Conservation (phyloP, 192 early-diverging fungal species). For the Coemansia sp. region DNA sequence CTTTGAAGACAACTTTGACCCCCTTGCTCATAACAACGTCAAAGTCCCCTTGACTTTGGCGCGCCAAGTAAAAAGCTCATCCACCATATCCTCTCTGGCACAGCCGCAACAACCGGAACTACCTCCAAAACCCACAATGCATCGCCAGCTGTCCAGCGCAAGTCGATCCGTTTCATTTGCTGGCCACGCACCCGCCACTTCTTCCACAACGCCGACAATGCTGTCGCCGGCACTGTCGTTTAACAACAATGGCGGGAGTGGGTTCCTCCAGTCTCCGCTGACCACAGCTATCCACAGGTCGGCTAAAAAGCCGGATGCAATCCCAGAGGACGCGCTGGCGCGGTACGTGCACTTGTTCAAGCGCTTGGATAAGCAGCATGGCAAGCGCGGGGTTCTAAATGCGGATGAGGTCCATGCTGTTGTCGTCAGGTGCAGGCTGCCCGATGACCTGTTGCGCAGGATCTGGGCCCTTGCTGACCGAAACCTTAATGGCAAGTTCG, state of each 20-base stretch:
- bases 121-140: neutral
- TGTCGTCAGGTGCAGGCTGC: constrained; percentile 21
- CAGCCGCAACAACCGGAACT: neutral
- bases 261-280: neutral
- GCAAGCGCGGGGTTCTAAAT: constrained; percentile 18
- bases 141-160: neutral
- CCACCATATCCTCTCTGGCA: neutral
- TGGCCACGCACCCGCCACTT: neutral
- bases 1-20: constrained; percentile 41
- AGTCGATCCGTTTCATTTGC: constrained; percentile 1
- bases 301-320: neutral
- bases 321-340: constrained; percentile 15
- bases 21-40: constrained; percentile 1
- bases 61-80: constrained; percentile 11
- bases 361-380: constrained; percentile 24
- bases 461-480: constrained; percentile 42
- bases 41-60: constrained; percentile 5
- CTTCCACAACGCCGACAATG: neutral
- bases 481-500: constrained; percentile 33
- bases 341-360: constrained; percentile 34
- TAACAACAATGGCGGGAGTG: neutral
- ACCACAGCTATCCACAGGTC: neutral
- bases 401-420: constrained; percentile 23
- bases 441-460: constrained; percentile 27
- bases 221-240: neutral